Evolutionary conservation across 1,284 basidiomycete genomes (phyloP), one percentile per base, ranked within the genome.

Genomic region (Tilletia walkeri): DNA sequence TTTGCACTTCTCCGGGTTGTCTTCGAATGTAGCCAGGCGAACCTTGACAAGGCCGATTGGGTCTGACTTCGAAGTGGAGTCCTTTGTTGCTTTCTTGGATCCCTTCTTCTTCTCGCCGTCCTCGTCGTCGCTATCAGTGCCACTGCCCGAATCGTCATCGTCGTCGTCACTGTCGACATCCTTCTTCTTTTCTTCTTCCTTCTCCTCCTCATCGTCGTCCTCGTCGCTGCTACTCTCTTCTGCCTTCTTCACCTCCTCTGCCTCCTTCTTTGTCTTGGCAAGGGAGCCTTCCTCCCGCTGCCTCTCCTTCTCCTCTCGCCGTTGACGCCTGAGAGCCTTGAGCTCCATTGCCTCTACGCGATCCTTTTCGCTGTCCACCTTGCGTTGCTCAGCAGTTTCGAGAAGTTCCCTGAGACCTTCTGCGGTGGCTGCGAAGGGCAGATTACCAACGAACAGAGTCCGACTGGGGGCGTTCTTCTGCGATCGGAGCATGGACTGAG

Each of bases 21-120:
- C 95, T 83, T 98, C 93, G 77, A 99, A 99, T 18, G 94, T 94
- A 1, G 93, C 94, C 87, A 99, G 88, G 3, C 95, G 89, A 38
- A 98, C 87, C 83, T 94, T 94, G 73, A 92, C 88, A 85, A 98
- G 89, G 84, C 93, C 94, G 20, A 73, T 39, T 30, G 67, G 68
- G n/a, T 59, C 53, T 18, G 36, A 18, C 34, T 36, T 18, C 20
- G 20, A 7, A 10, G 9, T 48, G n/a, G 39, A 47, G 30, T 41
- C n/a, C 36, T 56, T 71, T 14, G 34, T 66, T 14, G 7, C 67
- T 36, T 30, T 67, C 69, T 66, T 69, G 4, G 65, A 30, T 4
- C 53, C 56, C 24, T n/a, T 48, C 54, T 68, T 47, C 36, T 47
- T 45, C 30, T 48, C 48, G 16, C 12, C 69, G 24, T 67, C 66